Evolutionary conservation across 495 filamentous ascomycete species (phyloP).

Genomic region (Parathielavia appendiculata): DNA sequence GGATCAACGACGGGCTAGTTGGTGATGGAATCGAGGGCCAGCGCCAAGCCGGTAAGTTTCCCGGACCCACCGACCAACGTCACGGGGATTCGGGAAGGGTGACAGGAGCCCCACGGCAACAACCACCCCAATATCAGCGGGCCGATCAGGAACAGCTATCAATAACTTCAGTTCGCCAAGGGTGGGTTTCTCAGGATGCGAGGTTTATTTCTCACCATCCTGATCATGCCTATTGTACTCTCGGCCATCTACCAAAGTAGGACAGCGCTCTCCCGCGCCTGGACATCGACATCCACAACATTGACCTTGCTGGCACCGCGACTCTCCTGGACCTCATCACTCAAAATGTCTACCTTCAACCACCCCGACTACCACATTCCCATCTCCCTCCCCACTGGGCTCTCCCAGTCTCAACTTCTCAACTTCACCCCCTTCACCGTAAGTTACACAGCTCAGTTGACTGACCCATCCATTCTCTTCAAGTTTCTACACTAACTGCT

Average conservation of each 20-base stretch:
- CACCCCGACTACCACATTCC: conserved; percentile 43
- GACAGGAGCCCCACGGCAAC: too few species aligned
- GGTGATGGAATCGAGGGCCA: too few species aligned
- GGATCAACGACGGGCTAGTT: too few species aligned
- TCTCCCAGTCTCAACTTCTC: conserved; percentile 60
- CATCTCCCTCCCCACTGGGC: conserved; percentile 53
- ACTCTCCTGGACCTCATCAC: background rate
- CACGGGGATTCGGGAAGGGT: too few species aligned
- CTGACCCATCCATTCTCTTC: background rate
- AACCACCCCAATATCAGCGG: background rate
- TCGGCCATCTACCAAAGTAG: conserved; percentile 11
- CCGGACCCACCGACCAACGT: too few species aligned
- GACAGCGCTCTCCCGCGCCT: conserved; percentile 1
- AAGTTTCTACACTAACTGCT: background rate
- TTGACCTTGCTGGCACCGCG: background rate
- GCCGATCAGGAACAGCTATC: background rate
- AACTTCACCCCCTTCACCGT: conserved; percentile 64
- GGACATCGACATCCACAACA: background rate
- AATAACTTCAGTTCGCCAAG: background rate
- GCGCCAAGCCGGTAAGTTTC: too few species aligned
- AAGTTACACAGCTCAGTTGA: conserved; percentile 10
- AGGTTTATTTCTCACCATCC: background rate
- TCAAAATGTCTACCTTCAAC: conserved; percentile 36
- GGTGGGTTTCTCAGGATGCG: conserved; percentile 1
- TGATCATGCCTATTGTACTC: conserved; percentile 8